A percentile compares a stretch with the other conserved stretches of the same genome.
Evolutionary conservation across 116 monocot species (phyloP).

Genomic region (Cymodocea nodosa): DNA sequence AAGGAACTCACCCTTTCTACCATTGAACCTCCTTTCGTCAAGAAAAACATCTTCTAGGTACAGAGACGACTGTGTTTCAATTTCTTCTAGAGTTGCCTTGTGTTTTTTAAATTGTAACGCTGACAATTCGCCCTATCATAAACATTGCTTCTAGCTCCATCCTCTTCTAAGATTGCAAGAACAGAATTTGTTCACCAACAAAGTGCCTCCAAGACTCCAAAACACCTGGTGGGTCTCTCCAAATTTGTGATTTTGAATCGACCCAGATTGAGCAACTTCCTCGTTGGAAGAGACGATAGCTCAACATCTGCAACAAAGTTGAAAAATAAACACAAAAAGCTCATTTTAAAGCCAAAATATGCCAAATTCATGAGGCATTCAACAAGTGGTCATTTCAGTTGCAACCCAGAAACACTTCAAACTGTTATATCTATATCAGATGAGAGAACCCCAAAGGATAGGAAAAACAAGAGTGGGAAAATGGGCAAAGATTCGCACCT

Average conservation of each 20-base stretch:
- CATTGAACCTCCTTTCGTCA: constrained; percentile 51
- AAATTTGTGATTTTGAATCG: constrained; percentile 90
- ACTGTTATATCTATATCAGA: no score
- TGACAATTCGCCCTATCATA: constrained; percentile 84
- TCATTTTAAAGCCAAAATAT: no score
- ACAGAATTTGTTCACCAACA: constrained; percentile 82
- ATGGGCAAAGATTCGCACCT: no score
- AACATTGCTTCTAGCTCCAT: constrained; percentile 83
- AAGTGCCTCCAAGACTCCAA: constrained; percentile 85
- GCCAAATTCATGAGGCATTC: no score
- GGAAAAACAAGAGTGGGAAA: no score
- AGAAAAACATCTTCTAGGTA: constrained; percentile 69
- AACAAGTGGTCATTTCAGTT: no score
- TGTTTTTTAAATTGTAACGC: constrained; percentile 81
- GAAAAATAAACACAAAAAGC: no score
- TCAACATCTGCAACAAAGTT: constrained; percentile 53
- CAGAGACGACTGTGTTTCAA: constrained; percentile 54
- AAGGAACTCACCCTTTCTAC: constrained; percentile 70
- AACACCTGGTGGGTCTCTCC: constrained; percentile 85
- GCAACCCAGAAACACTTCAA: no score
- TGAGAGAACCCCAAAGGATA: no score
- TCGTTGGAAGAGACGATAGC: constrained; percentile 86
- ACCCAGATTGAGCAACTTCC: constrained; percentile 91
- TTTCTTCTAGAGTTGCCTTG: constrained; percentile 90
- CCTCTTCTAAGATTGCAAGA: constrained; percentile 89